These are phyloP conservation scores for Plectranthus barbatus DNA, from an alignment of 257 asterid species.

Conservation along the genomic window DNA sequence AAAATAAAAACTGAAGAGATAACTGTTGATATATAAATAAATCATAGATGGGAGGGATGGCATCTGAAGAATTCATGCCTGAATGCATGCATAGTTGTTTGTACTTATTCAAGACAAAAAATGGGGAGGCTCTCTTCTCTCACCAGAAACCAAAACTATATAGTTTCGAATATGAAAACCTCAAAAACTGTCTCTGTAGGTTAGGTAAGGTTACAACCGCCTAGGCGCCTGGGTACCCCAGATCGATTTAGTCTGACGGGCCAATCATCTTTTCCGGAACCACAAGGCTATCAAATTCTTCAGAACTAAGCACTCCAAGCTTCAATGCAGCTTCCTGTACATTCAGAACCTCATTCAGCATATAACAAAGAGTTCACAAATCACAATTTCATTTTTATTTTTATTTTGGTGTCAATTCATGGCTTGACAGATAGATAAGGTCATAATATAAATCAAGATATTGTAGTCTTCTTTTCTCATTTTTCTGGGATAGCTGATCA, in stretches of 20 bases:
- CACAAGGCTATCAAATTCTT: conserved; percentile 76
- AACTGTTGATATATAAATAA: not conserved
- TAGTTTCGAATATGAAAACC: conserved; percentile 1
- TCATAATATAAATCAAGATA: too few relatives aligned
- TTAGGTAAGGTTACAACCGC: not conserved
- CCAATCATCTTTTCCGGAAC: conserved; percentile 97
- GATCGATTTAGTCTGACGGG: conserved; percentile 42
- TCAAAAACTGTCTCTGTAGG: conserved; percentile 12
- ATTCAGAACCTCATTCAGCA: conserved; percentile 9
- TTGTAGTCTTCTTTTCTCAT: too few relatives aligned
- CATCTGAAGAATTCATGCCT: not conserved
- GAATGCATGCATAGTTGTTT: not conserved
- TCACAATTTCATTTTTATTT: not conserved
- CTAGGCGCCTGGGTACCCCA: not conserved
- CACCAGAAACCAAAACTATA: not conserved
- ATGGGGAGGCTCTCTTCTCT: conserved; percentile 22
- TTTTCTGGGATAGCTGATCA: not conserved
- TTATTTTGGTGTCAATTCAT: too few relatives aligned
- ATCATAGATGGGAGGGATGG: not conserved
- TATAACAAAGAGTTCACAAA: not conserved
- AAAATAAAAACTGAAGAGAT: too few relatives aligned
- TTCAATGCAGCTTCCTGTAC: conserved; percentile 81
- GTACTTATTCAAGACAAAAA: conserved; percentile 2
- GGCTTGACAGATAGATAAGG: too few relatives aligned
- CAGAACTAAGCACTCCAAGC: conserved; percentile 64